phyloP scores from a whole-genome alignment of 2,329 filamentous ascomycete genomes.

The Curvularia lunata region DNA sequence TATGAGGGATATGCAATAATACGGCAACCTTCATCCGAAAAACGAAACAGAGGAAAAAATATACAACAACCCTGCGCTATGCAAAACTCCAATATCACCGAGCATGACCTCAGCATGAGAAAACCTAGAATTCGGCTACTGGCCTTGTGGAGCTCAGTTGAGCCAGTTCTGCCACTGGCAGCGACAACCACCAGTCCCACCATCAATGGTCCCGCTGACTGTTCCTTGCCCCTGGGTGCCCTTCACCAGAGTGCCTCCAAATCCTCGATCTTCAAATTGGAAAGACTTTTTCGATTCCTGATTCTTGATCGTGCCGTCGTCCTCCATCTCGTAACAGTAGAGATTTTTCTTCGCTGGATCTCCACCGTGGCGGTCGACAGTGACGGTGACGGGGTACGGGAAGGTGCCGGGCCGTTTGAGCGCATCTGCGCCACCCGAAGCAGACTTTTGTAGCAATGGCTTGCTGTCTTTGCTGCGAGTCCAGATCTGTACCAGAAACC shows the following conservation, averaged over 20 bases:
- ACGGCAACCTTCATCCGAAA: slow-evolving; percentile 9
- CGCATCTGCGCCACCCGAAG: slow-evolving; percentile 47
- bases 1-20: slow-evolving; percentile 4
- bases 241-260: slow-evolving; percentile 60
- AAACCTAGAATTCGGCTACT: not conserved
- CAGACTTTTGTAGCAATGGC: slow-evolving; percentile 38
- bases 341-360: slow-evolving; percentile 60
- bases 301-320: slow-evolving; percentile 52
- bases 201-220: slow-evolving; percentile 59
- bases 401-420: slow-evolving; percentile 63
- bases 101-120: slow-evolving; percentile 13
- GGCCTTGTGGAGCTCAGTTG: slow-evolving; percentile 11
- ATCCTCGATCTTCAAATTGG: slow-evolving; percentile 59
- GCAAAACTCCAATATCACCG: slow-evolving; percentile 26
- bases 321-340: slow-evolving; percentile 66
- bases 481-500: slow-evolving; percentile 69
- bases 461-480: slow-evolving; percentile 56
- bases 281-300: slow-evolving; percentile 52
- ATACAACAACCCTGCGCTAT: slow-evolving; percentile 22
- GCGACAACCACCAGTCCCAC: slow-evolving; percentile 64
- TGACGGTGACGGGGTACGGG: slow-evolving; percentile 66
- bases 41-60: slow-evolving; percentile 4
- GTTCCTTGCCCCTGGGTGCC: slow-evolving; percentile 54
- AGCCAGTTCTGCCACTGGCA: slow-evolving; percentile 66
- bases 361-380: slow-evolving; percentile 66